Evolutionary conservation across 78 protist genomes (phyloP), one percentile per base, ranked within the genome.

Genomic region (Pelomyxa schiedti): DNA sequence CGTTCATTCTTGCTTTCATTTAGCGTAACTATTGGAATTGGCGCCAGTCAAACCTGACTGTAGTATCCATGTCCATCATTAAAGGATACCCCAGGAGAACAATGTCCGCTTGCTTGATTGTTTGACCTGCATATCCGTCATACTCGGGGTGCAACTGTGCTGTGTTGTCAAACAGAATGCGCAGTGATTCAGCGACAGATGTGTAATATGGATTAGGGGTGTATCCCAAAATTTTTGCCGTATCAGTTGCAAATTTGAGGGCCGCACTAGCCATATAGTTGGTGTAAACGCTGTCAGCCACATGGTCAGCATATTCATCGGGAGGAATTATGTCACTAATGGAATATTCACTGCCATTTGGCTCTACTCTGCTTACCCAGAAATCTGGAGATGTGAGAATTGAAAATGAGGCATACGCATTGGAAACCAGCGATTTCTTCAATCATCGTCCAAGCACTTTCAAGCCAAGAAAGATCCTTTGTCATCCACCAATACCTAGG

Each of bases 291-390:
- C 74, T 58, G 71, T 75, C 58, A 42, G 74, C 58, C 26, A 81
- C 86, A 8, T 76, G 82, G 8, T 73, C 72, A 30, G 86, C 79
- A 81, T 74, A 81, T 58, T 81, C 86, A 67, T 81, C 86, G 0
- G 79, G 79, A 63, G 81, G 84, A 65, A 79, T 81, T 0, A 81
- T 29, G 39, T 24, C 28, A 35, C 75, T 75, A 0, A 74, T 81
- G 0, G 40, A 30, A n/a, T 47, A 77, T 6, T 3, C 30, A 16
- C 42, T 42, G 28, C 41, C 26, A 8, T n/a, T 24, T 1, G 28
- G 37, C 36, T n/a, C 7, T 6, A 81, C 80, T 37, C 80, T 36
- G 42, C 86, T 75, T 1, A 69, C 75, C 86, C 86, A 81, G 40
- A 75, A 81, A 7, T 75, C 70, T 1, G 86, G 80, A 7, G 75